These are phyloP conservation scores for Pterulicium gracile DNA, from an alignment of 1,284 basidiomycete genomes.

Conservation along the genomic window DNA sequence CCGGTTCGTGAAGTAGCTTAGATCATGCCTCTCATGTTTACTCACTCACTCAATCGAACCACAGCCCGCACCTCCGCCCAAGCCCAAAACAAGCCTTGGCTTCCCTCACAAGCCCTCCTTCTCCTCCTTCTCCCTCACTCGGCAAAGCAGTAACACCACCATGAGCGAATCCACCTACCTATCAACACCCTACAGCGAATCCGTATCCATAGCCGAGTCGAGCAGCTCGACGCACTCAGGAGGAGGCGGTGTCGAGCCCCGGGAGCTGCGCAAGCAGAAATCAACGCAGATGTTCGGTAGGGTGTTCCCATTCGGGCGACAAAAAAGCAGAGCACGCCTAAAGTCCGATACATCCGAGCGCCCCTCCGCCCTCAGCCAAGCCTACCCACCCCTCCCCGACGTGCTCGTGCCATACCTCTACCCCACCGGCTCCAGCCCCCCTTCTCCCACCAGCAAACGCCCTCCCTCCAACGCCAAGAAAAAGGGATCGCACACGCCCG, in stretches of 20 bases:
- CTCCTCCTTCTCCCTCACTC: constrained; percentile 20
- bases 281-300: constrained; percentile 19
- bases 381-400: not conserved
- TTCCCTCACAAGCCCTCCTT: constrained; percentile 30
- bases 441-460: not conserved
- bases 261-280: constrained; percentile 24
- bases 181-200: constrained; percentile 20
- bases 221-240: constrained; percentile 17
- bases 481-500: not conserved
- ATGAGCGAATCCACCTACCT: constrained; percentile 28
- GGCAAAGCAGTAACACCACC: constrained; percentile 21
- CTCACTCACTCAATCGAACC: not conserved
- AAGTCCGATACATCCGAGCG: constrained; percentile 9
- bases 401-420: constrained; percentile 1
- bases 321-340: constrained; percentile 14
- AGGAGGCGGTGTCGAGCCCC: constrained; percentile 19
- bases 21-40: too few species aligned
- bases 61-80: constrained; percentile 12
- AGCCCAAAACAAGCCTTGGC: constrained; percentile 7
- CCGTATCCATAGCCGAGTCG: constrained; percentile 17
- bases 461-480: not conserved
- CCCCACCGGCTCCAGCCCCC: not conserved
- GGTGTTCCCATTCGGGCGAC: constrained; percentile 19
- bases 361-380: constrained; percentile 3
- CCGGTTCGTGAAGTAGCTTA: too few species aligned